Evolutionary conservation across 2,329 filamentous ascomycete genomes (phyloP).

Genomic region (Cercospora nicotianae): DNA sequence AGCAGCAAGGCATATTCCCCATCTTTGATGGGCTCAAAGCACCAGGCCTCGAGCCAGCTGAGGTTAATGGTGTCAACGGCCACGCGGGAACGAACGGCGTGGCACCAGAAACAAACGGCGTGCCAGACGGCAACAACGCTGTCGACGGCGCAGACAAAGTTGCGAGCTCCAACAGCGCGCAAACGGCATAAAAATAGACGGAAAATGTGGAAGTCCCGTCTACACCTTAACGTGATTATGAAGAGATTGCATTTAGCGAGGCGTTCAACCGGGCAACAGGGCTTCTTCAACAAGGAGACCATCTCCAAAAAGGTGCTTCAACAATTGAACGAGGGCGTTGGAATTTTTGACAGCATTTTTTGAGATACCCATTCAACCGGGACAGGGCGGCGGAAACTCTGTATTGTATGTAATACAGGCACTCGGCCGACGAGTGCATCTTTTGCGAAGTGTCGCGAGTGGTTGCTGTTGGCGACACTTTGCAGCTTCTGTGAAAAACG

Average conservation of each 20-base stretch:
- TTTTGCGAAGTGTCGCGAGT: neutral
- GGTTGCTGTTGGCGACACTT: neutral
- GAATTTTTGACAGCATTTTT: constrained; percentile 19
- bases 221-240: constrained; percentile 12
- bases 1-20: constrained; percentile 76
- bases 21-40: constrained; percentile 77
- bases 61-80: constrained; percentile 25
- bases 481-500: neutral
- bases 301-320: constrained; percentile 23
- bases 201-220: constrained; percentile 1
- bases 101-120: constrained; percentile 34
- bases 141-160: constrained; percentile 34
- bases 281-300: constrained; percentile 32
- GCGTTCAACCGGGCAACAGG: constrained; percentile 19
- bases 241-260: constrained; percentile 29
- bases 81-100: constrained; percentile 19
- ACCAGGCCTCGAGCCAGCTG: constrained; percentile 57
- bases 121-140: constrained; percentile 35
- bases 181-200: constrained; percentile 29
- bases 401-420: constrained; percentile 9
- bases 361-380: constrained; percentile 40
- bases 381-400: constrained; percentile 16
- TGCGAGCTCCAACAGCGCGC: constrained; percentile 28
- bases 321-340: constrained; percentile 15
- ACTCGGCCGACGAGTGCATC: neutral